Percentiles rank a stretch among this genome's conserved stretches.
phyloP scores from a whole-genome alignment of 768 basidiomycete genomes.

The Russula sp. region DNA sequence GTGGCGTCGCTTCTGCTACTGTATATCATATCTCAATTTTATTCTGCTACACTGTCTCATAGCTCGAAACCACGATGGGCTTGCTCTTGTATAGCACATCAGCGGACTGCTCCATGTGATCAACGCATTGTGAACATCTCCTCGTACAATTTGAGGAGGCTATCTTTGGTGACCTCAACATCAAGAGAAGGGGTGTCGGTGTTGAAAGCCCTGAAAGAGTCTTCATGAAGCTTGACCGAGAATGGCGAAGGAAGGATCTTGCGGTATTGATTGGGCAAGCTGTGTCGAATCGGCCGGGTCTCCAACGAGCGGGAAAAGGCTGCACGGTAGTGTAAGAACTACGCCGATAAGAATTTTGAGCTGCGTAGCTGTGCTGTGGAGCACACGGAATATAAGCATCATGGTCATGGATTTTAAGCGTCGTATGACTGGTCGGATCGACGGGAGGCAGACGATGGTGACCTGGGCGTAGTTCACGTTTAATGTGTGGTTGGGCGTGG shows the following conservation, averaged over 20 bases:
- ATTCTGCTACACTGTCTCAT: too few relatives aligned
- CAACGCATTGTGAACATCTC: conserved; percentile 89
- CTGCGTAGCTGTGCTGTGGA: too few relatives aligned
- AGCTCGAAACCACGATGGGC: conserved; percentile 96
- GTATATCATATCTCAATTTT: too few relatives aligned
- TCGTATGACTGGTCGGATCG: too few relatives aligned
- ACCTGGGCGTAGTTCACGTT: too few relatives aligned
- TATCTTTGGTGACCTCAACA: conserved; percentile 79
- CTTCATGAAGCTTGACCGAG: conserved; percentile 83
- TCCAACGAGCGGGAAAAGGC: conserved; percentile 58
- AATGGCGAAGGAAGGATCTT: conserved; percentile 56
- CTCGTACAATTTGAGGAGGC: conserved; percentile 84
- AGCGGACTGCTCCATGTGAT: conserved; percentile 97
- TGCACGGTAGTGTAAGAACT: conserved; percentile 25
- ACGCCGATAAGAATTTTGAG: background rate
- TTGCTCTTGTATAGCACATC: conserved; percentile 97
- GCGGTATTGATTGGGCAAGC: conserved; percentile 51
- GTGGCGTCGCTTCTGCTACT: too few relatives aligned
- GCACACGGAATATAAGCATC: too few relatives aligned
- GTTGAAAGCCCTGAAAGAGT: conserved; percentile 78
- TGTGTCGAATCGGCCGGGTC: conserved; percentile 78
- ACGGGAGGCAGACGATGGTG: too few relatives aligned
- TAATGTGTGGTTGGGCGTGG: too few relatives aligned
- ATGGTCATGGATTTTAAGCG: too few relatives aligned
- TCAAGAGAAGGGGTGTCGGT: conserved; percentile 81